Evolutionary conservation across 2,329 filamentous ascomycete genomes (phyloP), one percentile per base, ranked within the genome.

Genomic region (Thermothelomyces thermophilus): DNA sequence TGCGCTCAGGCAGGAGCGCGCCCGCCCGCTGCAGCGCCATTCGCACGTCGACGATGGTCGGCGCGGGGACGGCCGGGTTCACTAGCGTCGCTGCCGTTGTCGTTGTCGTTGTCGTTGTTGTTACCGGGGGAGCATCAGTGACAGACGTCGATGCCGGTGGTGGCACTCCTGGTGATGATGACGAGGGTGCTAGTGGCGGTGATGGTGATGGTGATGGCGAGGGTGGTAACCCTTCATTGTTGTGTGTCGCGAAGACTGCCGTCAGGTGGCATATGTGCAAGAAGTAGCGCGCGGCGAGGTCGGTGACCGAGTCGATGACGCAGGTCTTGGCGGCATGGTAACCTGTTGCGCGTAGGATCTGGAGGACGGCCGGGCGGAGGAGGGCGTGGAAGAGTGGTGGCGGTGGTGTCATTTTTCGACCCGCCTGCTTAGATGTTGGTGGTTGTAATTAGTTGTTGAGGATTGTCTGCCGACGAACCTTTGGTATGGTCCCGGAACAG

Each of bases 281-380:
- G 51, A 97, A 72, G 68, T 96, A 95, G 57, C 87, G 83, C 37
- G 84, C 86, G 0, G 89, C 84, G 7, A 97, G 76, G 67, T 96
- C 90, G 13, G 89, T 87, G n/a, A 96, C 68, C 9, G 87, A 84
- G 69, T 97, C 90, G 50, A 96, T 75, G 6, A 94, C 90, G 3
- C 85, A 84, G 2, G 88, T 84, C 48, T 83, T 83, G 44, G 89
- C 87, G 36, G 84, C 77, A 66, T 94, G 87, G 71, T 94, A 97
- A 64, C 91, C 91, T 20, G 89, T 85, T 26, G 90, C 88, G 63
- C 91, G 89, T 45, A 97, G 82, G 62, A 95, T 91, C 69, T 96
- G 90, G 51, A 97, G 81, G 53, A 96, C 81, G 41, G 84, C 84
- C 2, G 91, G 91, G 36, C 90, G 88, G 50, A 97, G 77, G 56